Percentiles rank a stretch among this genome's conserved stretches.
These are phyloP conservation scores for Colletotrichum shisoi DNA, from an alignment of 2,329 filamentous ascomycete genomes.

Conservation along the genomic window DNA sequence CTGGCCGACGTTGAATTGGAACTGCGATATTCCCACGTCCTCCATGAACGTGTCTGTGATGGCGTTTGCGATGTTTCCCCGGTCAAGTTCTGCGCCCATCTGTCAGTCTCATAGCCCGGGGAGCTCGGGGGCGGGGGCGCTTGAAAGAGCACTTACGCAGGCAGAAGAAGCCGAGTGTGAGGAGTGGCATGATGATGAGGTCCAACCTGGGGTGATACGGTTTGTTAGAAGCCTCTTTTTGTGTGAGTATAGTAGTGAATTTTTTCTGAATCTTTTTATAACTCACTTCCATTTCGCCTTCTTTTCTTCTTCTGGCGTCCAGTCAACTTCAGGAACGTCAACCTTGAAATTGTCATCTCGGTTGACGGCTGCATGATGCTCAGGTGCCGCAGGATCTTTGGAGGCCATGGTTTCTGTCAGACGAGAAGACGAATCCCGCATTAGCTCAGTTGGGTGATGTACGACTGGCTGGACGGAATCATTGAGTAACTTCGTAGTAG, in stretches of 20 bases:
- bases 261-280: too few species aligned
- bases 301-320: conserved; percentile 49
- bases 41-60: conserved; percentile 56
- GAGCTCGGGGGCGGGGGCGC: too few species aligned
- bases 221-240: background rate
- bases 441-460: background rate
- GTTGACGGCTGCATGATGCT: background rate
- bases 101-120: background rate
- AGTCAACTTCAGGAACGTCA: conserved; percentile 43
- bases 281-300: conserved; percentile 52
- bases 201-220: conserved; percentile 46
- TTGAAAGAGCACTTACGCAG: conserved; percentile 47
- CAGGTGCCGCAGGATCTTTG: background rate
- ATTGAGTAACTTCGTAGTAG: background rate
- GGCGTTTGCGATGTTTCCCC: conserved; percentile 50
- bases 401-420: background rate
- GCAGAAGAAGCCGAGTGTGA: conserved; percentile 55
- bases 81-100: conserved; percentile 48
- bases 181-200: conserved; percentile 53
- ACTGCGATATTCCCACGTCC: conserved; percentile 58
- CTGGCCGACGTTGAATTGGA: conserved; percentile 62
- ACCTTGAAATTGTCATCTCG: background rate
- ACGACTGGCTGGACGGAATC: background rate
- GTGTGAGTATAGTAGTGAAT: background rate
- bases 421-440: background rate